These are phyloP conservation scores for Inonotus hispidus DNA, from an alignment of 1,284 basidiomycete species.

Conservation along the genomic window DNA sequence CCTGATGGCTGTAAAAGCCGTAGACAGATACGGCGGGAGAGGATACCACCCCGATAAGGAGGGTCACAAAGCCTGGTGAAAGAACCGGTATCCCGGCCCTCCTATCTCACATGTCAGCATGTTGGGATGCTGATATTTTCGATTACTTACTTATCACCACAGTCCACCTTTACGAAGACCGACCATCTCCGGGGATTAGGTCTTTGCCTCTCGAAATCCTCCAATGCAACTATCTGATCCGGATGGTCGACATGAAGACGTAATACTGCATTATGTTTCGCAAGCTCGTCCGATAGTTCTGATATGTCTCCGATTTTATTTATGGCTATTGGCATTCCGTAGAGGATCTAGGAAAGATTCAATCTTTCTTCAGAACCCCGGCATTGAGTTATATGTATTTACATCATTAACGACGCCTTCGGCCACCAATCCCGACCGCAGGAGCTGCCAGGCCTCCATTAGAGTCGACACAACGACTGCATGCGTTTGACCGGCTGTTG, in stretches of 20 bases:
- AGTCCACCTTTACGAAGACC: constrained; percentile 78
- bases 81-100: constrained; percentile 72
- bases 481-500: constrained; percentile 45
- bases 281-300: constrained; percentile 50
- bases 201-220: constrained; percentile 46
- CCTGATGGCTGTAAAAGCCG: constrained; percentile 83
- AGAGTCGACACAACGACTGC: constrained; percentile 75
- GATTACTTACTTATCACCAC: constrained; percentile 60
- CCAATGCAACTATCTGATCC: constrained; percentile 62
- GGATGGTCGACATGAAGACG: constrained; percentile 74
- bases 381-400: constrained; percentile 26
- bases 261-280: constrained; percentile 46
- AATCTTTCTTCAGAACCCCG: neutral
- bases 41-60: constrained; percentile 47
- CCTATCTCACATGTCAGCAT: constrained; percentile 34
- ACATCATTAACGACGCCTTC: constrained; percentile 76
- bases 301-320: constrained; percentile 75
- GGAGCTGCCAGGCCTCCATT: constrained; percentile 72
- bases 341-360: constrained; percentile 56
- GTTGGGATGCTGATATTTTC: neutral
- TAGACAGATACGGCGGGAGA: constrained; percentile 59
- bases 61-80: constrained; percentile 47
- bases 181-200: constrained; percentile 52
- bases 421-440: constrained; percentile 62
- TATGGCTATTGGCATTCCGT: constrained; percentile 64